These are phyloP conservation scores for Harringtonia lauricola DNA, from an alignment of 2,329 filamentous ascomycete species.

Conservation along the genomic window DNA sequence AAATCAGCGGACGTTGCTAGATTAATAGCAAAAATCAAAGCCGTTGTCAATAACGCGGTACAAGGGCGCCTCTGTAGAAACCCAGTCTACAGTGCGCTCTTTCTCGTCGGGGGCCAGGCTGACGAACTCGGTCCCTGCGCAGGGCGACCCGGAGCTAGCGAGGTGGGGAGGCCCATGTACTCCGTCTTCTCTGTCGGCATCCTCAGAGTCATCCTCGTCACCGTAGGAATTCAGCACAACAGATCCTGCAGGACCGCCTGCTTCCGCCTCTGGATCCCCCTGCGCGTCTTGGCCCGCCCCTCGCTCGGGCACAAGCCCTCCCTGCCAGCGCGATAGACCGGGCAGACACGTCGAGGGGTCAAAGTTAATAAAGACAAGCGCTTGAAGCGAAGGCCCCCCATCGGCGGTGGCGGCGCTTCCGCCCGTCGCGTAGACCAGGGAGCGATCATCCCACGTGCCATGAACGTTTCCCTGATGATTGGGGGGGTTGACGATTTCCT, in stretches of 20 bases:
- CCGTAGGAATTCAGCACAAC: too few species aligned
- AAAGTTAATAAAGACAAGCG: constrained; percentile 31
- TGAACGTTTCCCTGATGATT: constrained; percentile 22
- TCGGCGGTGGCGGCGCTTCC: background rate
- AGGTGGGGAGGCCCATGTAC: too few species aligned
- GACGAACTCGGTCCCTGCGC: too few species aligned
- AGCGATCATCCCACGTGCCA: constrained; percentile 34
- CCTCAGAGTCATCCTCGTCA: too few species aligned
- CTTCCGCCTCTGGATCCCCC: too few species aligned
- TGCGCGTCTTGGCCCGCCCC: constrained; percentile 7
- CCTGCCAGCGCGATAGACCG: background rate
- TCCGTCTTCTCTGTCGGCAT: too few species aligned
- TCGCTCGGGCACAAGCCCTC: too few species aligned
- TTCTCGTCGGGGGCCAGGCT: background rate
- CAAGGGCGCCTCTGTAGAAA: constrained; percentile 6
- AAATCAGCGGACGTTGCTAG: background rate
- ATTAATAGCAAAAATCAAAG: constrained; percentile 10
- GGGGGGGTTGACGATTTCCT: constrained; percentile 28
- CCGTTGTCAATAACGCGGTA: constrained; percentile 10
- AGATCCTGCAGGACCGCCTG: too few species aligned
- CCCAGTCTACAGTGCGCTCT: background rate
- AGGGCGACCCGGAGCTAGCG: too few species aligned
- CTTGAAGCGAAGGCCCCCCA: constrained; percentile 5
- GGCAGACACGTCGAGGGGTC: constrained; percentile 23
- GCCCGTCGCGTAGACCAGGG: constrained; percentile 32